phyloP scores from a whole-genome alignment of 306 rosid genomes.

The Trifolium dubium region DNA sequence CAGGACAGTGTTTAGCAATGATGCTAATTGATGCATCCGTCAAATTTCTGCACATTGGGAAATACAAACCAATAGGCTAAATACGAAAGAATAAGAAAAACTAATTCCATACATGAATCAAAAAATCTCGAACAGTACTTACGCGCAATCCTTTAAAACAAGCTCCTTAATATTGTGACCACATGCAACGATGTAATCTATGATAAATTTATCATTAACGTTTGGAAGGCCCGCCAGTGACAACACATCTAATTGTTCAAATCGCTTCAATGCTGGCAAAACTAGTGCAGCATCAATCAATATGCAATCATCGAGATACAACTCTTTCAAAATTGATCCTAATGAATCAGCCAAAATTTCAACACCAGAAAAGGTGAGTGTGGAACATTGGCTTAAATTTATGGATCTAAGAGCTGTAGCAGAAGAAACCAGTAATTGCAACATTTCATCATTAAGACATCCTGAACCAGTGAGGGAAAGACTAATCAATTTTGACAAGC shows the following conservation, averaged over 20 bases:
- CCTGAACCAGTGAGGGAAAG: slow-evolving; percentile 87
- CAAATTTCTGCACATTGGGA: slow-evolving; percentile 64
- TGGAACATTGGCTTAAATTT: slow-evolving; percentile 87
- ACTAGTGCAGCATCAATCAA: slow-evolving; percentile 50
- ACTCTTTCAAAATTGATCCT: slow-evolving; percentile 69
- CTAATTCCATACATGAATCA: slow-evolving; percentile 14
- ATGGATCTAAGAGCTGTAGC: slow-evolving; percentile 71
- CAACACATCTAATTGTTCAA: slow-evolving; percentile 69
- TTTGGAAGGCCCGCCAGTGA: slow-evolving; percentile 69
- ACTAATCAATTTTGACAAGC: slow-evolving; percentile 56
- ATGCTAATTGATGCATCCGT: slow-evolving; percentile 69
- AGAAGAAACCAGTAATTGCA: slow-evolving; percentile 63
- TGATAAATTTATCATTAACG: slow-evolving; percentile 61
- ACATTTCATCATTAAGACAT: slow-evolving; percentile 73
- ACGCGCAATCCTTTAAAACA: slow-evolving; percentile 75
- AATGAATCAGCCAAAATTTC: slow-evolving; percentile 59
- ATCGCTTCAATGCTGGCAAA: slow-evolving; percentile 58
- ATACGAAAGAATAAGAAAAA: slow-evolving; percentile 25
- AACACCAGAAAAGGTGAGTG: slow-evolving; percentile 65
- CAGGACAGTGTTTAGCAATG: slow-evolving; percentile 67
- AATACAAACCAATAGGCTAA: slow-evolving; percentile 29
- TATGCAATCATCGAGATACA: slow-evolving; percentile 76
- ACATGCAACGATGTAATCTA: slow-evolving; percentile 45
- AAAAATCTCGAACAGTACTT: slow-evolving; percentile 22
- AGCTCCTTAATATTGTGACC: slow-evolving; percentile 80